phyloP scores from a whole-genome alignment of 192 early-diverging fungal genomes.

The Entomortierella parvispora region DNA sequence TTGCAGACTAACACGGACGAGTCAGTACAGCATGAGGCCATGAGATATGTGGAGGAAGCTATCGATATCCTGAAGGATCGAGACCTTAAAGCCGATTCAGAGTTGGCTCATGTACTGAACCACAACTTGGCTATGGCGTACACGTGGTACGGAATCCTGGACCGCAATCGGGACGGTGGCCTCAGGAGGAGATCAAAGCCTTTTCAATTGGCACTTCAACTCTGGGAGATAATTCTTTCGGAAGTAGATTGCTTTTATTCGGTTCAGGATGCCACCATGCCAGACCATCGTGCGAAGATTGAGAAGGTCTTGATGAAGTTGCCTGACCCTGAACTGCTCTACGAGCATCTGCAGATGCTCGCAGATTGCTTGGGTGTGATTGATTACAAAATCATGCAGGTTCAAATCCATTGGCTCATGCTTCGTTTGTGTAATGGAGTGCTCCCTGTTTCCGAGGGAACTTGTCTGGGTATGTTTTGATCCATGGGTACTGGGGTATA shows the following conservation, averaged over 20 bases:
- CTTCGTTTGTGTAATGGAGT: slow-evolving; percentile 66
- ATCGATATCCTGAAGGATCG: slow-evolving; percentile 46
- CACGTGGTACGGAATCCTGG: slow-evolving; percentile 65
- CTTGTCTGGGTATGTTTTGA: slow-evolving; percentile 41
- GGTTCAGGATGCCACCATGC: slow-evolving; percentile 9
- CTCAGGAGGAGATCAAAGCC: slow-evolving; percentile 36
- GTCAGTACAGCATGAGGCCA: slow-evolving; percentile 16
- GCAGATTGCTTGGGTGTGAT: slow-evolving; percentile 69
- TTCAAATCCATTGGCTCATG: slow-evolving; percentile 64
- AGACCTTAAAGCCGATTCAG: slow-evolving; percentile 46
- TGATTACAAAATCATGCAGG: slow-evolving; percentile 63
- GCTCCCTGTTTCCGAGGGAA: slow-evolving; percentile 23
- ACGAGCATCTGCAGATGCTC: slow-evolving; percentile 63
- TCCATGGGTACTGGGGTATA: not conserved
- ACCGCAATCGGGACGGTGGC: slow-evolving; percentile 44
- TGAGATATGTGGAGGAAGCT: slow-evolving; percentile 38
- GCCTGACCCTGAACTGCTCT: slow-evolving; percentile 62
- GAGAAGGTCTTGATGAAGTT: slow-evolving; percentile 48
- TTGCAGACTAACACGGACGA: slow-evolving; percentile 7
- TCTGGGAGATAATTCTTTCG: slow-evolving; percentile 68
- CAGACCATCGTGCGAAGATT: slow-evolving; percentile 13
- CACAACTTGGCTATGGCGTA: slow-evolving; percentile 70
- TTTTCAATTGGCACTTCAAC: slow-evolving; percentile 64
- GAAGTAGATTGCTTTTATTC: slow-evolving; percentile 52
- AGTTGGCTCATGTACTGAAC: slow-evolving; percentile 54